Base-by-base conservation (phyloP, 2,329 filamentous ascomycete genomes). In the Cercospora sp. region DNA sequence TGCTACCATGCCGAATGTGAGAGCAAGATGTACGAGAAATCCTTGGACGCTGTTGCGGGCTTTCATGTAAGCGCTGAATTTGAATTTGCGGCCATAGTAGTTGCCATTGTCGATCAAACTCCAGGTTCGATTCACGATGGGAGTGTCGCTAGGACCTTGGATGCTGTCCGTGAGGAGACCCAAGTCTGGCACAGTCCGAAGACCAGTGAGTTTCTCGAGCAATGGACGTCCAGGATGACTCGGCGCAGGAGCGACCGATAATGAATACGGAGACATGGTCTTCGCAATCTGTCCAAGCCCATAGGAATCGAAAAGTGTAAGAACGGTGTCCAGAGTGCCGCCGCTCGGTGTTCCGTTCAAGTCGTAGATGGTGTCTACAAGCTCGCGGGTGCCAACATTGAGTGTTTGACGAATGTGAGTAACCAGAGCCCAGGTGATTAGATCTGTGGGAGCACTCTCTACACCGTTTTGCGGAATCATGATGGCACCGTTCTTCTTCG, bases 291-390 rank as follows among this genome's bases (percentile, higher is more conserved):
- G 79, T n/a, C 75, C 76, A 6, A 84, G 76, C 72, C 76, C 72
- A 78, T 84, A 82, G 71, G 81, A 72, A 67, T 83, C 83, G 69
- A 87, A 82, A 8, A 86, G 75, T 33, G 81, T 85, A 13, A 97
- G 78, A 3, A 89, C 81, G 0, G 92, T 93, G 36, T 87, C 84
- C 4, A 94, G 79, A 5, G 82, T 89, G 39, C 87, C 87, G 30
- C 87, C 87, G 63, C 85, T 87, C 3, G 83, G 78, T 5, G 81
- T 81, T 5, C 82, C 80, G 76, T 87, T 87, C 63, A 87, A 69
- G 26, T 85, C 83, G 72, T 87, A 83, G 23, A 88, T 80, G 3
- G 82, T 83, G 70, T 84, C 79, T 51, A 85, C 80, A 53, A 88
- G 80, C 62, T 87, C 82, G 61, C 80, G 79, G 3, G 85, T 85